Conservation (phyloP, 2,329 filamentous ascomycete species). For the Ramularia collo-cygni region DNA sequence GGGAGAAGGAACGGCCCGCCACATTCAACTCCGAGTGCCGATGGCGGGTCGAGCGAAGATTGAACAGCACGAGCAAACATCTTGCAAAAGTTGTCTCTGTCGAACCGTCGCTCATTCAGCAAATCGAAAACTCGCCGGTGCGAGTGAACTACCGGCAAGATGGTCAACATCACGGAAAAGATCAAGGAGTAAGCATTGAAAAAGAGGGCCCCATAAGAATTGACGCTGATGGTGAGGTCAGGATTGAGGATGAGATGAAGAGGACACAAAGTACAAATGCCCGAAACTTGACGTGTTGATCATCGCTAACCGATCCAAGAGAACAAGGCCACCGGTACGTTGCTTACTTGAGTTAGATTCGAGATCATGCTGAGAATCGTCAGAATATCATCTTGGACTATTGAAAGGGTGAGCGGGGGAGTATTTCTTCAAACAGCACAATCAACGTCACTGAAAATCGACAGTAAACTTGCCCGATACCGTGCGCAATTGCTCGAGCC, state of each 20-base stretch:
- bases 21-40: too few species aligned
- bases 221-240: conserved; percentile 35
- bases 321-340: conserved; percentile 95
- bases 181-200: conserved; percentile 79
- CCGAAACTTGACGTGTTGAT: conserved; percentile 2
- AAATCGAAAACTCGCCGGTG: conserved; percentile 5
- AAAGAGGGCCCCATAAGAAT: not conserved
- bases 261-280: conserved; percentile 84
- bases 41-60: too few species aligned
- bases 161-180: conserved; percentile 99
- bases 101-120: not conserved
- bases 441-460: conserved; percentile 18
- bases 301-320: conserved; percentile 52
- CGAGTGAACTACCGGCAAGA: conserved; percentile 39
- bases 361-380: conserved; percentile 29
- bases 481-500: conserved; percentile 93
- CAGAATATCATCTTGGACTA: conserved; percentile 96
- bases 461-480: conserved; percentile 87
- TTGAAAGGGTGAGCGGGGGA: conserved; percentile 94
- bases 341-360: conserved; percentile 6
- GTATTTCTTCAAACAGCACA: conserved; percentile 3
- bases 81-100: not conserved
- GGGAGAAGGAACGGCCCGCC: too few species aligned
- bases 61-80: too few species aligned
- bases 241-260: conserved; percentile 99